phyloP scores from a whole-genome alignment of 2,329 filamentous ascomycete genomes.

The Aspergillus pseudoviridinutans region DNA sequence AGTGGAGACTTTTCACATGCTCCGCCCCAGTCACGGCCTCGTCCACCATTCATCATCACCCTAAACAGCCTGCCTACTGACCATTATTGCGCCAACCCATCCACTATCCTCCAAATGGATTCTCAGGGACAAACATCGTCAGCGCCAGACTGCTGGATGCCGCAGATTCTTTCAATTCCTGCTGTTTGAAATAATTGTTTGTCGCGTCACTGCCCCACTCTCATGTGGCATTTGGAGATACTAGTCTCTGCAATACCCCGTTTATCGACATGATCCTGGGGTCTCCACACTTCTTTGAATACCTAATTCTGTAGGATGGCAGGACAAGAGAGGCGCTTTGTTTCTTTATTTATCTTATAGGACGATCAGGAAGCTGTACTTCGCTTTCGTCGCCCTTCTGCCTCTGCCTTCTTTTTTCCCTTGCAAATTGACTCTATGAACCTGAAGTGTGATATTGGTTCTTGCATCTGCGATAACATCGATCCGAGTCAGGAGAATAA shows the following conservation, averaged over 20 bases:
- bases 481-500: background rate
- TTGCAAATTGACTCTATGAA: background rate
- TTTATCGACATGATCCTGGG: background rate
- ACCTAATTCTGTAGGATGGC: background rate
- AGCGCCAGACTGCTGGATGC: background rate
- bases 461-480: background rate
- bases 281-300: background rate
- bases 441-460: background rate
- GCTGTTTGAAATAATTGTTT: background rate
- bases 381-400: background rate
- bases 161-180: background rate
- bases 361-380: background rate
- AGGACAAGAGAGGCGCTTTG: background rate
- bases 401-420: background rate
- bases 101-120: background rate
- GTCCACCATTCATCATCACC: background rate
- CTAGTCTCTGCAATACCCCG: background rate
- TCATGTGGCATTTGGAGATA: background rate
- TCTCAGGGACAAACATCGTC: background rate
- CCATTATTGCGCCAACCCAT: background rate
- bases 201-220: background rate
- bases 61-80: background rate
- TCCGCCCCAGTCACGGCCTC: background rate
- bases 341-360: background rate
- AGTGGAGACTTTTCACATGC: conserved; percentile 24